Conservation (phyloP, 306 rosid genomes). For the Cajanus cajan region DNA sequence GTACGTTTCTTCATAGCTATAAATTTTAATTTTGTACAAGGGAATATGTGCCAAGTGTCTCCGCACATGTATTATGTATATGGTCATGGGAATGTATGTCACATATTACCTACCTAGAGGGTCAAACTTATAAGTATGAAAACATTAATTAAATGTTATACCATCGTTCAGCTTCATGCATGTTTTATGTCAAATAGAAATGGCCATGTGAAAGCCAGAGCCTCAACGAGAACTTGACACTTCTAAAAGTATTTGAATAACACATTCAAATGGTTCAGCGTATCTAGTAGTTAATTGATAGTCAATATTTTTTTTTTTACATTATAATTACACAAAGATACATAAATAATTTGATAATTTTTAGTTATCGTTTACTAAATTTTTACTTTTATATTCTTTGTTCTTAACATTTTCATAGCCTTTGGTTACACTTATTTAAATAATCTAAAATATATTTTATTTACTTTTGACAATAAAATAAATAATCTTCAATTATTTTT, state of each 20-base stretch:
- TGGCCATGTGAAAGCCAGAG: background rate
- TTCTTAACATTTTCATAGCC: no score
- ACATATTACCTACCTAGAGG: constrained; percentile 1
- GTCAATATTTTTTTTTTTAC: background rate
- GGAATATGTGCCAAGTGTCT: background rate
- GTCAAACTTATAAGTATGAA: constrained; percentile 9
- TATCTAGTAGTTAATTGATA: background rate
- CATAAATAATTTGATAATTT: no score
- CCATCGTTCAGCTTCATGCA: background rate
- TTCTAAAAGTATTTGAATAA: background rate
- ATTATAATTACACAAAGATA: no score
- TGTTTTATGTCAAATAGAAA: no score
- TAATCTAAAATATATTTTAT: no score
- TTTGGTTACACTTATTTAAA: no score
- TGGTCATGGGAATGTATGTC: background rate
- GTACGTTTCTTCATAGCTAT: background rate
- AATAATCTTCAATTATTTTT: no score
- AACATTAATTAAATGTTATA: background rate
- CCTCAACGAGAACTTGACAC: background rate
- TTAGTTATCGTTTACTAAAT: no score
- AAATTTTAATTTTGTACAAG: background rate
- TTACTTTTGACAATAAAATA: no score
- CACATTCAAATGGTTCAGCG: background rate
- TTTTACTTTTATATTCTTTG: no score
- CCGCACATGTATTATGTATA: background rate